Evolutionary conservation across 2,329 filamentous ascomycete species (phyloP), one percentile per base, ranked within the genome.

Genomic region (Colletotrichum euphorbiae): DNA sequence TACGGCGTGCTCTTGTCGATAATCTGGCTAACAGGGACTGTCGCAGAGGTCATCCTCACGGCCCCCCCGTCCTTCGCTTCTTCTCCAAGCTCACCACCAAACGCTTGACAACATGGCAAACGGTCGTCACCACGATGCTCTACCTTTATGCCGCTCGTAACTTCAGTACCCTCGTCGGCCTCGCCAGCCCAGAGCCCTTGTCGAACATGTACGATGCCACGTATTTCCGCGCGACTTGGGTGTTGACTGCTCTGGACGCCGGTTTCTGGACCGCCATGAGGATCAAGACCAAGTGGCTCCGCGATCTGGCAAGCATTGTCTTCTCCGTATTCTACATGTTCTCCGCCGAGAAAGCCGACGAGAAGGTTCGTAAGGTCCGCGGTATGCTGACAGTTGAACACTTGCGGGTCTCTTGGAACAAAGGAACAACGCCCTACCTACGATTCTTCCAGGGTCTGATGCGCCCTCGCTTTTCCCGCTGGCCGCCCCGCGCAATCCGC

Each of bases 211-310:
- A 99, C 81, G 93, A 93, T 62, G 86, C 93, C 58, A 90, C 92
- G 31, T 99, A 97, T 81, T 99, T 97, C 78, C 91, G 96, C 55
- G 96, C 96, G 62, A 99, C 96, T 76, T 99, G 96, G 96, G 89
- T 98, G 15, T 90, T 96, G 60, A 99, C 96, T 0, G 96, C 94
- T 0, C 81, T 99, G 69, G 96, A 99, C 74, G 96, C 96, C 6
- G 96, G 96, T 1, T 99, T 98, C 79, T 99, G 96, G 96, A 97
- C 94, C 0, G 96, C 96, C 38, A 99, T 99, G 96, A 91, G 90
- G 74, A 94, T 99, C 71, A 88, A 88, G 54, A 77, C 77, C 59
- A 94, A 92, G 74, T 94, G 92, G 89, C 73, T 97, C 46, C 87
- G 94, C 43, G 94, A 98, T 77, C 76, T 97, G 13, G 88, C 92